Evolutionary conservation across 495 filamentous ascomycete species (phyloP).

Genomic region (Xylaria bambusicola): DNA sequence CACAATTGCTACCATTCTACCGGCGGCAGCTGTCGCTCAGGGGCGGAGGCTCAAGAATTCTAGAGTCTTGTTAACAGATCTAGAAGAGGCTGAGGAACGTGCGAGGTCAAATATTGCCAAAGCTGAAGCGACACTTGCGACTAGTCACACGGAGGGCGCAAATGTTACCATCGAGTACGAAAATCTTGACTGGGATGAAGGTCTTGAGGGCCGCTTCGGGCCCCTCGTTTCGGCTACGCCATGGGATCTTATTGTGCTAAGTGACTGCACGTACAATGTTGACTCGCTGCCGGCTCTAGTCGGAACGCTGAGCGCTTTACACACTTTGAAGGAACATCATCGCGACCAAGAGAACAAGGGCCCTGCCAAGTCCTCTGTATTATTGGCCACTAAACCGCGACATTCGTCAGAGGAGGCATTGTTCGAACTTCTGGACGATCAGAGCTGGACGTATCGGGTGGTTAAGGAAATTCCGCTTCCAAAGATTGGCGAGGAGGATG

Average conservation of each 20-base stretch:
- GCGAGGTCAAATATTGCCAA: conserved; percentile 44
- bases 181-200: conserved; percentile 73
- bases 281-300: conserved; percentile 79
- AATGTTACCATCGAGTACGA: conserved; percentile 54
- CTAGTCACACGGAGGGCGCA: neutral
- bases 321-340: conserved; percentile 36
- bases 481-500: conserved; percentile 55
- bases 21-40: conserved; percentile 22
- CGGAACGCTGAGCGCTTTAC: conserved; percentile 61
- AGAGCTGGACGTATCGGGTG: conserved; percentile 54
- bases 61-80: conserved; percentile 75
- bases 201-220: conserved; percentile 38
- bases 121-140: conserved; percentile 22
- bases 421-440: conserved; percentile 71
- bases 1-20: conserved; percentile 62
- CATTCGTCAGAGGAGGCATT: conserved; percentile 81
- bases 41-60: conserved; percentile 14
- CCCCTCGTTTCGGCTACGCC: conserved; percentile 36
- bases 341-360: conserved; percentile 20
- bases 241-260: conserved; percentile 76
- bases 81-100: conserved; percentile 69
- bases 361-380: conserved; percentile 46
- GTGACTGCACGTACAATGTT: conserved; percentile 95
- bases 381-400: conserved; percentile 80
- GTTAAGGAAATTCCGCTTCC: conserved; percentile 56